Evolutionary conservation across 257 asterid genomes (phyloP).

Genomic region (Anisodus acutangulus): DNA sequence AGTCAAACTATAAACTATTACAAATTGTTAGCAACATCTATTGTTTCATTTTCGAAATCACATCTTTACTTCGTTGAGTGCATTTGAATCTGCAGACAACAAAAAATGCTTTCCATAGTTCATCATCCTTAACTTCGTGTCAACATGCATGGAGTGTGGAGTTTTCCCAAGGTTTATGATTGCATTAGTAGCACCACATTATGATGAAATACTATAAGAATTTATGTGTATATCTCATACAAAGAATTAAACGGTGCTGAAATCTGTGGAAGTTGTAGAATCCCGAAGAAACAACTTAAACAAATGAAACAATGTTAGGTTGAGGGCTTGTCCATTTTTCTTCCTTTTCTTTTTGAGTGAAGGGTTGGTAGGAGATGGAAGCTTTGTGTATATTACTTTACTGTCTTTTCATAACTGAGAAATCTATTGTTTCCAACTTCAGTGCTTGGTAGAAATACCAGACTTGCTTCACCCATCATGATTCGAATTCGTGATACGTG

Average conservation of each 20-base stretch:
- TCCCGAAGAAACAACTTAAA: conserved; percentile 3
- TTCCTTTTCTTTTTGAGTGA: background rate
- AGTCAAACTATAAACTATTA: background rate
- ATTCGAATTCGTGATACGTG: background rate
- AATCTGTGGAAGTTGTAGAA: background rate
- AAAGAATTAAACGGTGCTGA: background rate
- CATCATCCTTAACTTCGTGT: conserved; percentile 5
- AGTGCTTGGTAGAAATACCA: background rate
- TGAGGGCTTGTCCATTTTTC: background rate
- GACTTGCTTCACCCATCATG: background rate
- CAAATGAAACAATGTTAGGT: background rate
- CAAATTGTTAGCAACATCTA: background rate
- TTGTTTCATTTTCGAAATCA: background rate
- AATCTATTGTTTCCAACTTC: conserved; percentile 22
- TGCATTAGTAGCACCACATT: conserved; percentile 2
- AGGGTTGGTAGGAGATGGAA: background rate
- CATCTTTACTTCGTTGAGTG: background rate
- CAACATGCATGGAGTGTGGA: background rate
- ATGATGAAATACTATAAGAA: background rate
- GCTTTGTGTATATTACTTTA: background rate
- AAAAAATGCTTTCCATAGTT: background rate
- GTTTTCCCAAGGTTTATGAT: conserved; percentile 13
- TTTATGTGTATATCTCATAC: background rate
- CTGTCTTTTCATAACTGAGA: background rate
- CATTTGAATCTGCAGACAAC: conserved; percentile 13